Evolutionary conservation across 305 asterid species (phyloP).

Genomic region (Fraxinus latifolia): DNA sequence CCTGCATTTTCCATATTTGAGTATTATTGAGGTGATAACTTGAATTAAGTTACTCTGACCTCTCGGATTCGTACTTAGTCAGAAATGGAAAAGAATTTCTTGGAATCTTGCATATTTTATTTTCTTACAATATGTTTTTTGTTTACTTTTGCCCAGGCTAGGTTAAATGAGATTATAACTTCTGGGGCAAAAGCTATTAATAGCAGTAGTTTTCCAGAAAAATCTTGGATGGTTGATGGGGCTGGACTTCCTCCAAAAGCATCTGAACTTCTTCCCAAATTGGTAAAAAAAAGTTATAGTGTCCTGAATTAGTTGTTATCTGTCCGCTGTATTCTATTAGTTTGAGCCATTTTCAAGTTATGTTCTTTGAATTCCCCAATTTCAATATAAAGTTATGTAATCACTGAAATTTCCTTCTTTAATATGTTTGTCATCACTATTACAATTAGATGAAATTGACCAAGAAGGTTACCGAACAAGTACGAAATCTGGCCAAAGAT

Average conservation of each 20-base stretch:
- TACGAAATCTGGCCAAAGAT: conserved; percentile 69
- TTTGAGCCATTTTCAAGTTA: conserved; percentile 5
- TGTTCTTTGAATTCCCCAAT: conserved; percentile 7
- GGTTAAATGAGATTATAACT: conserved; percentile 72
- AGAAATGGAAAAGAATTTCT: not conserved
- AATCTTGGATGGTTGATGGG: conserved; percentile 95
- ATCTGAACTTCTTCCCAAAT: conserved; percentile 58
- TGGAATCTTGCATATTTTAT: conserved; percentile 1
- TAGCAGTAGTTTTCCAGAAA: conserved; percentile 41
- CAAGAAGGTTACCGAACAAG: conserved; percentile 94
- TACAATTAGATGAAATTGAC: conserved; percentile 65
- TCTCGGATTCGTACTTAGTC: not conserved
- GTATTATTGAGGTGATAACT: not conserved
- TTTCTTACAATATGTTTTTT: conserved; percentile 3
- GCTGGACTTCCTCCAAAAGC: conserved; percentile 83
- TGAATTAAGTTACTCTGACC: not conserved
- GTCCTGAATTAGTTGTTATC: not conserved
- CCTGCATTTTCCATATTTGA: not conserved
- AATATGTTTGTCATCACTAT: not conserved
- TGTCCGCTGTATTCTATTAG: not conserved
- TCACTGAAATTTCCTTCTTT: not conserved
- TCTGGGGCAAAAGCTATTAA: conserved; percentile 41
- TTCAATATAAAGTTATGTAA: not conserved
- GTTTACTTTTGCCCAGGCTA: conserved; percentile 51
- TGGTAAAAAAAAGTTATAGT: conserved; percentile 41